Base-by-base conservation (phyloP, 164 flowering plant species). In the Sextonia rubra region DNA sequence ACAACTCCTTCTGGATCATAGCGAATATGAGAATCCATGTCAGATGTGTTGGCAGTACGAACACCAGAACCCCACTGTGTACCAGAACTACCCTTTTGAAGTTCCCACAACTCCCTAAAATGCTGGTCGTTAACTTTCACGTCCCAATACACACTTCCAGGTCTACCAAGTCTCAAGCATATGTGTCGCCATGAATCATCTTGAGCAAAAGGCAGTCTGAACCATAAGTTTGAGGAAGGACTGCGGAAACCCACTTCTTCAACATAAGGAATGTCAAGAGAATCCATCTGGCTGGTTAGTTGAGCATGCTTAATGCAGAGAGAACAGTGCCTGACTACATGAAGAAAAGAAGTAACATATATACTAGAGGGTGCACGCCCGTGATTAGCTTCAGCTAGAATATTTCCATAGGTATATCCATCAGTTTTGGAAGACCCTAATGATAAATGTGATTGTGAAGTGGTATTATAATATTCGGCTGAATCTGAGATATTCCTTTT, bases 101-200 rank as follows among this genome's bases (percentile, higher is more conserved):
- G 97, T 70, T 93, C 99, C 98, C 97, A 91, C 82, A 96, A 77
- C 79, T 96, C 99, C 75, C 86, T 85, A 74, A 92, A 93, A 77
- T 96, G 93, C 71, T 89, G 92, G 74, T 96, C 99, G 80, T 80
- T 88, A 66, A 96, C 93, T 81, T 96, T 96, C 60, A 96, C 98
- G 85, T 93, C 97, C 99, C 99, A 96, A 75, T 78, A 83, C 96
- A 91, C 84, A 82, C 88, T 92, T 80, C 98, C 99, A 64, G 98
- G 98, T 80, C 85, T 85, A 60, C 99, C 99, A 80, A 93, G 95
- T 68, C 93, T 85, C 83, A 96, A 83, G 82, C 98, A 93, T 73
- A 93, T 88, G 66, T 87, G 85, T 72, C 85, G 88, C 99, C 98
- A 93, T 30, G 97, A 85, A 79, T 86, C 86, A 26, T 86, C 91